phyloP scores from a whole-genome alignment of 1,139 yeast genomes.

The Tardiomyces depauwii region DNA sequence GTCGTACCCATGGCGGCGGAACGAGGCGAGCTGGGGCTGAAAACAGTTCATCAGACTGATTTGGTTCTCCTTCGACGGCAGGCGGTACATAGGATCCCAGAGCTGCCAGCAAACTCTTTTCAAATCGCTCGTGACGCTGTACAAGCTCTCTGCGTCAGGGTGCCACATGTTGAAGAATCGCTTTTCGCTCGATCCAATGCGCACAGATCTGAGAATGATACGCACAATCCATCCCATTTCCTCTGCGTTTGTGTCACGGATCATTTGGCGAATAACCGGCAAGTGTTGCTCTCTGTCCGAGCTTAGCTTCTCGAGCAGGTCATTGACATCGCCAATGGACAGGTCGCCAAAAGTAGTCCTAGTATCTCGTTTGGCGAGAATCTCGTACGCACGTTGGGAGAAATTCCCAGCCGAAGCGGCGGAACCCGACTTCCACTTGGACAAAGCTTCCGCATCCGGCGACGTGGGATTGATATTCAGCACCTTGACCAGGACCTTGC shows the following conservation, averaged over 20 bases:
- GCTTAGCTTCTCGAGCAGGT: constrained; percentile 40
- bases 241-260: constrained; percentile 44
- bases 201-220: constrained; percentile 44
- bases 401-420: constrained; percentile 29
- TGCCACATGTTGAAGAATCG: constrained; percentile 63
- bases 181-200: constrained; percentile 47
- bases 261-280: constrained; percentile 36
- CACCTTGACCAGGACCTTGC: constrained; percentile 34
- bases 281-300: constrained; percentile 19
- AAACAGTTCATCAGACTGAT: constrained; percentile 20
- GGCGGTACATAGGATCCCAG: constrained; percentile 35
- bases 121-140: constrained; percentile 57
- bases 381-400: constrained; percentile 29
- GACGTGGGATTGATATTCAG: constrained; percentile 42
- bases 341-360: constrained; percentile 23
- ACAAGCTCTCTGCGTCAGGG: constrained; percentile 61
- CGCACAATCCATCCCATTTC: constrained; percentile 66
- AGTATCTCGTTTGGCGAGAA: constrained; percentile 28
- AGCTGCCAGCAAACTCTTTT: constrained; percentile 51
- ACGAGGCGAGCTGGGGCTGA: constrained; percentile 35
- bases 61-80: constrained; percentile 32
- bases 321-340: constrained; percentile 49
- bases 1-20: constrained; percentile 14
- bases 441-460: constrained; percentile 35
- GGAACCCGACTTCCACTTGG: constrained; percentile 34